phyloP scores from a whole-genome alignment of 2,329 filamentous ascomycete genomes.

The Cyphellophora europaea region DNA sequence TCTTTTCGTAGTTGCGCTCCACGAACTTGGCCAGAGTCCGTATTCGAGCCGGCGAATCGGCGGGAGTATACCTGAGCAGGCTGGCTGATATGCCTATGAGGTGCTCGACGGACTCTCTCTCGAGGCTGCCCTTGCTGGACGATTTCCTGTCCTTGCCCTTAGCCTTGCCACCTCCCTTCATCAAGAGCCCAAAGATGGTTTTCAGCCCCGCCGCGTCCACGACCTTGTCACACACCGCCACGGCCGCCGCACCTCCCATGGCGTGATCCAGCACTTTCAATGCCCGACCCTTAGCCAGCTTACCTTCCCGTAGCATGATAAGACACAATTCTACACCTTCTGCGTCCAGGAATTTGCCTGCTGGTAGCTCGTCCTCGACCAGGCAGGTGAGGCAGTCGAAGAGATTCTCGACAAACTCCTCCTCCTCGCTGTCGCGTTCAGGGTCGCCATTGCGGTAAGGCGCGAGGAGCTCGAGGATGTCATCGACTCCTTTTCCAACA shows the following conservation, averaged over 20 bases:
- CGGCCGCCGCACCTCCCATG: slow-evolving; percentile 40
- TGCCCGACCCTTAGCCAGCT: slow-evolving; percentile 68
- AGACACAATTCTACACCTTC: slow-evolving; percentile 87
- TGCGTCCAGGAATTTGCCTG: slow-evolving; percentile 72
- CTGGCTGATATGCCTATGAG: slow-evolving; percentile 76
- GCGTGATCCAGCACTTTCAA: slow-evolving; percentile 81
- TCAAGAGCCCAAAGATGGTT: slow-evolving; percentile 61
- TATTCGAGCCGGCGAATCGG: slow-evolving; percentile 68
- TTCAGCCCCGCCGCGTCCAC: slow-evolving; percentile 81
- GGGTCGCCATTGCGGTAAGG: slow-evolving; percentile 81
- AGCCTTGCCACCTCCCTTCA: slow-evolving; percentile 8
- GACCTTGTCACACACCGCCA: slow-evolving; percentile 61
- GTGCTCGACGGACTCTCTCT: slow-evolving; percentile 62
- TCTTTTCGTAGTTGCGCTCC: slow-evolving; percentile 86
- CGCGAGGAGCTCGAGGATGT: slow-evolving; percentile 72
- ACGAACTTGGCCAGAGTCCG: slow-evolving; percentile 87
- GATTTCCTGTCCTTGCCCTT: not conserved
- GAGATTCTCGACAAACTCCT: slow-evolving; percentile 89
- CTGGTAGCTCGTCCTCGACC: slow-evolving; percentile 65
- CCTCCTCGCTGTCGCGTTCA: slow-evolving; percentile 69
- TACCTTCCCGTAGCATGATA: slow-evolving; percentile 85
- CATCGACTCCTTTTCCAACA: slow-evolving; percentile 54
- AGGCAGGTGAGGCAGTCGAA: slow-evolving; percentile 81
- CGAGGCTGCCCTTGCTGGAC: slow-evolving; percentile 33
- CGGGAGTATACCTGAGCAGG: slow-evolving; percentile 69